A percentile compares a stretch with the other conserved stretches of the same genome.
phyloP scores from a whole-genome alignment of 495 filamentous ascomycete genomes.

The Glarea lozoyensis region DNA sequence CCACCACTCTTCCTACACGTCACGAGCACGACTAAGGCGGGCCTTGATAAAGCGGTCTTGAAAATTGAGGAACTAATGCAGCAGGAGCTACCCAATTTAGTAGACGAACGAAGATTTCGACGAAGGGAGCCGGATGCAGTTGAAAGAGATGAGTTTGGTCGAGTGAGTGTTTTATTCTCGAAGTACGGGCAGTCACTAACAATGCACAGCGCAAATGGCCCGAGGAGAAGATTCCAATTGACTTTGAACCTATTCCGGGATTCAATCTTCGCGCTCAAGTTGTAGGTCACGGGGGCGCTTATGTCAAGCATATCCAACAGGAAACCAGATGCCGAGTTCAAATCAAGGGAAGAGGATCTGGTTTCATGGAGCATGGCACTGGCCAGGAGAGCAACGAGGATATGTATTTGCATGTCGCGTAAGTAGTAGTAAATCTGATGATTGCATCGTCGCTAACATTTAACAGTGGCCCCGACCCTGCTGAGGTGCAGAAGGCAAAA shows the following conservation, averaged over 20 bases:
- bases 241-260: constrained; percentile 83
- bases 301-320: constrained; percentile 95
- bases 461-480: constrained; percentile 71
- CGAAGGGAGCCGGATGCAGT: constrained; percentile 78
- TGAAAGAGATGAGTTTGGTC: constrained; percentile 91
- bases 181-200: background rate
- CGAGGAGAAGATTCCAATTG: constrained; percentile 84
- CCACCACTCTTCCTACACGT: constrained; percentile 92
- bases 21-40: constrained; percentile 86
- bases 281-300: constrained; percentile 83
- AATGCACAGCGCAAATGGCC: constrained; percentile 88
- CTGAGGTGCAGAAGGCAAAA: constrained; percentile 78
- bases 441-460: constrained; percentile 18
- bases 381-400: constrained; percentile 83
- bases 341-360: constrained; percentile 95
- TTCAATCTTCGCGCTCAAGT: constrained; percentile 95
- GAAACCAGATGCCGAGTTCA: constrained; percentile 92
- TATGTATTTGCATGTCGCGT: constrained; percentile 96
- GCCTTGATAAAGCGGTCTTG: constrained; percentile 74
- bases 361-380: constrained; percentile 80
- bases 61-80: constrained; percentile 93
- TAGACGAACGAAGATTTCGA: constrained; percentile 91
- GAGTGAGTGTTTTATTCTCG: constrained; percentile 46
- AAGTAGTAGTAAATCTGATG: constrained; percentile 25
- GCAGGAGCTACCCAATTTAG: constrained; percentile 88